Evolutionary conservation across 73 alveolate genomes (phyloP).

Genomic region (Tetrahymena malaccensis): DNA sequence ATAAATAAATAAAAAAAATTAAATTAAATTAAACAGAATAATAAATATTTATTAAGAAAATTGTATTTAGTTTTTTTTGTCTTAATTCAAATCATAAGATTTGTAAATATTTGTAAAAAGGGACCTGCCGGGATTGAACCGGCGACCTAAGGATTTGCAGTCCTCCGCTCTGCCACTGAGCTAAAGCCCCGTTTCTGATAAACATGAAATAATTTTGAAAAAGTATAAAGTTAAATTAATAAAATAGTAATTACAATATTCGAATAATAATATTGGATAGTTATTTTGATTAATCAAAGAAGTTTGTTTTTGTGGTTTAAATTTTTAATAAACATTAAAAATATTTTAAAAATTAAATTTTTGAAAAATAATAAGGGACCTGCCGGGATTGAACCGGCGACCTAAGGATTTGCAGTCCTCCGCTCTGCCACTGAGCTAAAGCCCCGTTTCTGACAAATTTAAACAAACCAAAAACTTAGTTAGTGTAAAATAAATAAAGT

Average conservation of each 20-base stretch:
- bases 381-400: conserved; percentile 5
- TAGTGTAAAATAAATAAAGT: too few relatives aligned
- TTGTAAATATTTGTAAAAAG: background rate
- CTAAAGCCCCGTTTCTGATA: background rate
- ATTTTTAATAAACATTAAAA: background rate
- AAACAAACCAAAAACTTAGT: background rate
- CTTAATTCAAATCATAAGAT: too few relatives aligned
- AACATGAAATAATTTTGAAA: too few relatives aligned
- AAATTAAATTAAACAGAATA: too few relatives aligned
- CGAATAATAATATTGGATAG: background rate
- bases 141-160: background rate
- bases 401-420: conserved; percentile 2
- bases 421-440: conserved; percentile 3
- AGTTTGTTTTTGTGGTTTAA: background rate
- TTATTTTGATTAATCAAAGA: too few relatives aligned
- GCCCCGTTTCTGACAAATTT: background rate
- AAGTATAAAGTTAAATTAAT: background rate
- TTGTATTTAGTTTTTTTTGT: too few relatives aligned
- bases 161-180: background rate
- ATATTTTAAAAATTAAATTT: background rate
- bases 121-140: background rate
- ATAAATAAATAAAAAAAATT: too few relatives aligned
- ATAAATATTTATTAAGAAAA: too few relatives aligned
- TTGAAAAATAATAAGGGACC: background rate
- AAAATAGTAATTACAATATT: too few relatives aligned